phyloP scores from a whole-genome alignment of 345 rosid species.

The Salix dunnii region DNA sequence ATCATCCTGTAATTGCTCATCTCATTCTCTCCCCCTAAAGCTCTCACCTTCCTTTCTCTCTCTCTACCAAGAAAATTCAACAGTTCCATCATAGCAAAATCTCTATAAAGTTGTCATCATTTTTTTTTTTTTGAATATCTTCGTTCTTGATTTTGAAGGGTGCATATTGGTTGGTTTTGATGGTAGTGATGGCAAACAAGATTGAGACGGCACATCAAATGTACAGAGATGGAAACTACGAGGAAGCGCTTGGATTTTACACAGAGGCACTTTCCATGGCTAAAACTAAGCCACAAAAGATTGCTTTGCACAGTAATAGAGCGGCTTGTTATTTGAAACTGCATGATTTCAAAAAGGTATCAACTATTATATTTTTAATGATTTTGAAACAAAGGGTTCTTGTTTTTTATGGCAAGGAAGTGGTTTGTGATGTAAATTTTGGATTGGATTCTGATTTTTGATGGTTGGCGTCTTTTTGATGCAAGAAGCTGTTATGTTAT shows the following conservation, averaged over 20 bases:
- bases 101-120: background rate
- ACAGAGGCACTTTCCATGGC: conserved; percentile 74
- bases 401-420: too few relatives aligned
- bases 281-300: conserved; percentile 67
- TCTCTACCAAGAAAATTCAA: background rate
- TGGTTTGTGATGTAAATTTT: too few relatives aligned
- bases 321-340: conserved; percentile 89
- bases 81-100: background rate
- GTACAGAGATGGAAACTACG: conserved; percentile 68
- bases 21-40: too few relatives aligned
- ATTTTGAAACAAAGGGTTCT: background rate
- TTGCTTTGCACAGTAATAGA: conserved; percentile 87
- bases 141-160: background rate
- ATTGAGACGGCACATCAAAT: conserved; percentile 86
- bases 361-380: background rate
- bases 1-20: background rate
- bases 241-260: conserved; percentile 65
- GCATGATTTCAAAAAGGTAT: conserved; percentile 72
- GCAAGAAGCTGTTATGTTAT: too few relatives aligned
- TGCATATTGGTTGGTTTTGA: conserved; percentile 31
- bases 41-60: background rate
- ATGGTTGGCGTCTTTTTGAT: too few relatives aligned
- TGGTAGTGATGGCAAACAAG: conserved; percentile 53
- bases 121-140: background rate
- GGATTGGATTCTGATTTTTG: too few relatives aligned